Evolutionary conservation across 2,329 filamentous ascomycete species (phyloP), one percentile per base, ranked within the genome.

Genomic region (Neonectria coccinea): DNA sequence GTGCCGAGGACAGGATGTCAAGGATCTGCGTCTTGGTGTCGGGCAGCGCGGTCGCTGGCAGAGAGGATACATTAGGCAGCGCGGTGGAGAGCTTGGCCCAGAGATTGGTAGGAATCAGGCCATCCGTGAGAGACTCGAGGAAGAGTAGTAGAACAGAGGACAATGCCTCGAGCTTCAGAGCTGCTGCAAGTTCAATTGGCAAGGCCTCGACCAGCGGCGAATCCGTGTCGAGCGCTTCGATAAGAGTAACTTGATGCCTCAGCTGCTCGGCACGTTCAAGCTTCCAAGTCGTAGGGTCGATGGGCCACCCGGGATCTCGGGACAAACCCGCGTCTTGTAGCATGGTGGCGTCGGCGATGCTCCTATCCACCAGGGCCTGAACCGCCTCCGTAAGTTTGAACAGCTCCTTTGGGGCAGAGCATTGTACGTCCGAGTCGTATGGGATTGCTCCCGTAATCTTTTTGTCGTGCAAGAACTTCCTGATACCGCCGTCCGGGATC

Each of bases 351-450:
- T 91, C 88, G 0, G 89, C 89, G 8, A 86, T 76, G 27, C 82
- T 84, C 20, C 87, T 83, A 68, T 88, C 88, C 3, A 83, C 83
- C 44, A 89, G 79, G 7, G 78, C 82, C 71, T 88, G 87, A 16
- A 97, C 85, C 11, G 90, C 88, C 77, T 97, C 93, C 5, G 94
- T 97, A 73, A 99, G 86, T 75, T 91, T 90, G 79, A 97, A 97
- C 9, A 98, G 84, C 78, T 97, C 95, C 65, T 92, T 89, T 1
- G 96, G 95, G 1, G 94, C 94, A 11, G 94, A 95, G 75, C 91
- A 90, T 75, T 88, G 88, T 67, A 92, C 86, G 64, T 85, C 87
- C 42, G 79, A 84, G 74, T 82, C 84, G 72, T 84, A 86, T 51
- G 81, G 84, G 64, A 86, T 90, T 67, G 83, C 81, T 2, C 83